Percentiles rank a stretch among this genome's conserved stretches.
Evolutionary conservation across 1,284 basidiomycete species (phyloP).

Genomic region (Abortiporus biennis): DNA sequence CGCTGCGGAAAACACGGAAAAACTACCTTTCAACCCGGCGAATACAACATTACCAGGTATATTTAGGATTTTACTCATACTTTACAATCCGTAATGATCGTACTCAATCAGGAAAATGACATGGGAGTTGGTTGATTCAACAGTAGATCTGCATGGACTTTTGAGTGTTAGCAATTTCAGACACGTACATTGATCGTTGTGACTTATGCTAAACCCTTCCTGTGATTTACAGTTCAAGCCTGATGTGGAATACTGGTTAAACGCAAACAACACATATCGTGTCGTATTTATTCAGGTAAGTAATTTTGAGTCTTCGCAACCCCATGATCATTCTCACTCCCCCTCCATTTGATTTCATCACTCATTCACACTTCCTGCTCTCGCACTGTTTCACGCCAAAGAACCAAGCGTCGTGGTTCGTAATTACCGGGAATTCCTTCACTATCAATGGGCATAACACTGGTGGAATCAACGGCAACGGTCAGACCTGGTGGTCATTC

Average conservation of each 20-base stretch:
- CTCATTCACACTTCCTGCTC: too few relatives aligned
- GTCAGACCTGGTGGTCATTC: slow-evolving; percentile 47
- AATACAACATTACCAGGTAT: slow-evolving; percentile 48
- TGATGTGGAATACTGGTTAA: slow-evolving; percentile 56
- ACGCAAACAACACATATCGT: slow-evolving; percentile 48
- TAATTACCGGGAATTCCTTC: slow-evolving; percentile 55
- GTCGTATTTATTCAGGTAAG: slow-evolving; percentile 57
- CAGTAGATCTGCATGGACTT: slow-evolving; percentile 48
- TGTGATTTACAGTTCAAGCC: slow-evolving; percentile 39
- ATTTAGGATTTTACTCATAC: too few relatives aligned
- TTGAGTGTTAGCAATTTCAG: slow-evolving; percentile 40
- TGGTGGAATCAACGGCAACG: slow-evolving; percentile 64
- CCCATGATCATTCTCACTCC: neutral
- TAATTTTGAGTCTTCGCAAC: slow-evolving; percentile 2
- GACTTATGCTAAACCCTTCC: neutral
- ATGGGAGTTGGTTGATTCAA: slow-evolving; percentile 47
- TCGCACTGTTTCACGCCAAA: too few relatives aligned
- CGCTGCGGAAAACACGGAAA: slow-evolving; percentile 48
- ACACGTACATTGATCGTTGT: neutral
- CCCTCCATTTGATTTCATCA: neutral
- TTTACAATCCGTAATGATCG: slow-evolving; percentile 1
- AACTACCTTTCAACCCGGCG: slow-evolving; percentile 37
- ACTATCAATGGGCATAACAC: slow-evolving; percentile 51
- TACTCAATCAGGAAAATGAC: slow-evolving; percentile 55
- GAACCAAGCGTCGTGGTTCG: slow-evolving; percentile 63